Percentiles rank a stretch among this genome's conserved stretches.
Evolutionary conservation across 129 eudicot species (phyloP).

Genomic region (Flaveria sonorensis): DNA sequence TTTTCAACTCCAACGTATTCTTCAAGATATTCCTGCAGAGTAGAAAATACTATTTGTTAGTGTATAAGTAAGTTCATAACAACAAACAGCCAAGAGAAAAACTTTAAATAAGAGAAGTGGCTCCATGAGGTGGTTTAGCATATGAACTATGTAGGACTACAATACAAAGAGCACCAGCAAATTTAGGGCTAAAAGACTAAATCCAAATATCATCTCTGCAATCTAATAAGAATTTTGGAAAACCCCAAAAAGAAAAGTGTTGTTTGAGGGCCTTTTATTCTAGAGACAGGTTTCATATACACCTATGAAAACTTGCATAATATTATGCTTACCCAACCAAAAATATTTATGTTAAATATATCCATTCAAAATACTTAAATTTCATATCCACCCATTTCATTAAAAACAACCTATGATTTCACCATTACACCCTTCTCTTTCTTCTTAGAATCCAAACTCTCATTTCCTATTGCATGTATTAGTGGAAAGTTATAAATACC

Average conservation of each 20-base stretch:
- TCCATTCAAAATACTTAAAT: no score
- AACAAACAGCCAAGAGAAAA: background rate
- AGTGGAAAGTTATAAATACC: no score
- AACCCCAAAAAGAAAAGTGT: background rate
- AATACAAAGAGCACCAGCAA: background rate
- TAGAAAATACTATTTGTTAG: conserved; percentile 10
- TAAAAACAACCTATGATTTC: no score
- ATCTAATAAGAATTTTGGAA: background rate
- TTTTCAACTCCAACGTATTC: conserved; percentile 68
- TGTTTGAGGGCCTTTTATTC: background rate
- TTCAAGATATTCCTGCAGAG: conserved; percentile 83
- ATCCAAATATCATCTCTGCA: background rate
- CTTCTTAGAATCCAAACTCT: no score
- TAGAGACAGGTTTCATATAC: background rate
- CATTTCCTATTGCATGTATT: no score
- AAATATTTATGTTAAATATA: no score
- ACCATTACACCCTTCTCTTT: no score
- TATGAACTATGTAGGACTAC: background rate
- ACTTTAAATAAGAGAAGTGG: background rate
- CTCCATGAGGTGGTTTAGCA: conserved; percentile 4
- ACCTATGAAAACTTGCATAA: background rate
- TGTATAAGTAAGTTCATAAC: background rate
- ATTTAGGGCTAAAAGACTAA: conserved; percentile 8
- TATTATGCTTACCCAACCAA: no score
- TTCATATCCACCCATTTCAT: no score